Percentiles rank a stretch among this genome's conserved stretches.
Conservation (phyloP, 2,329 filamentous ascomycete species). For the Botryosphaeria agaves region DNA sequence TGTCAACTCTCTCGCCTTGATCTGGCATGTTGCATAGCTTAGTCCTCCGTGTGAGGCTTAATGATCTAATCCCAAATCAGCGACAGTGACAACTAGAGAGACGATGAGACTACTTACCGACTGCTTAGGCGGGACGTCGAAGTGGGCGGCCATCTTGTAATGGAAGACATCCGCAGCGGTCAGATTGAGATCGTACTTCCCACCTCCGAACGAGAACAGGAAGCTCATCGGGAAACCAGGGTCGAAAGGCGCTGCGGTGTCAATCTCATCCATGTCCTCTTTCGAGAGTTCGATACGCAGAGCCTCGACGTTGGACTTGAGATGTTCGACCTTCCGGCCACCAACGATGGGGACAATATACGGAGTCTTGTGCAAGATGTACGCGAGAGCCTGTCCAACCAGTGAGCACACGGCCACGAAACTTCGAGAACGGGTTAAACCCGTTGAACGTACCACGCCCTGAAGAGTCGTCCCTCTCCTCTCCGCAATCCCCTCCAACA, state of each 20-base stretch:
- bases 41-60: too few species aligned
- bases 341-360: conserved; percentile 61
- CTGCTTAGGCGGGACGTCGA: conserved; percentile 4
- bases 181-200: not conserved
- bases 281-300: conserved; percentile 40
- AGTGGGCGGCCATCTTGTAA: conserved; percentile 16
- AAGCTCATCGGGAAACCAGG: conserved; percentile 50
- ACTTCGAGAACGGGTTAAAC: not conserved
- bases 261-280: conserved; percentile 50
- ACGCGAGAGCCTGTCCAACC: conserved; percentile 36
- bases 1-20: too few species aligned
- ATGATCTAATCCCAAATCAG: too few species aligned
- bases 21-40: too few species aligned
- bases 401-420: not conserved
- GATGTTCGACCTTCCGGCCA: conserved; percentile 49
- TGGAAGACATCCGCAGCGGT: not conserved
- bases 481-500: conserved; percentile 41
- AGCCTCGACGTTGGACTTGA: conserved; percentile 53
- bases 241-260: conserved; percentile 43
- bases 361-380: conserved; percentile 54
- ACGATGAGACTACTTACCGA: too few species aligned
- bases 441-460: conserved; percentile 21
- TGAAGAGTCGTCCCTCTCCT: conserved; percentile 40
- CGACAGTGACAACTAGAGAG: too few species aligned
- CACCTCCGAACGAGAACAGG: not conserved